Base-by-base conservation (phyloP, 2,329 filamentous ascomycete genomes). In the Penicillium sp. region DNA sequence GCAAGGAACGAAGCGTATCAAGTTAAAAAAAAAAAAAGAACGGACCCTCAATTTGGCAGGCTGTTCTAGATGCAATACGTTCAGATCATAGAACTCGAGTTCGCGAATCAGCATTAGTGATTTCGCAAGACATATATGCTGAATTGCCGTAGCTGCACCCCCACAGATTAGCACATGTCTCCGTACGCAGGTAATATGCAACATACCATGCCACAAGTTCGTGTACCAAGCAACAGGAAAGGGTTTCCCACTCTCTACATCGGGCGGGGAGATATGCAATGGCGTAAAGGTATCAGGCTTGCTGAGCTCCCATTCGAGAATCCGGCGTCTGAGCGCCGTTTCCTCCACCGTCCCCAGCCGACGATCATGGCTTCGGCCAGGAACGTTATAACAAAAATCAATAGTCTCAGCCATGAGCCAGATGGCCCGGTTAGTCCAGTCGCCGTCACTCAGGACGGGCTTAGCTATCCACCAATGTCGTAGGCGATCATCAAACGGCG, bases 181-280 rank as follows among this genome's bases (percentile, higher is more conserved):
- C 7, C 35, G 2, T 34, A 16, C 35, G n/a, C 13, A 35, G 14
- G 2, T 9, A 16, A 4, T 29, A n/a, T 16, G 1, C 11, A 36
- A 51, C 56, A 56, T 63, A 71, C 69, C 67, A 60, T 71, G 67
- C 53, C 63, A 66, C 29, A 68, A 50, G 51, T 60, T 70, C 9
- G 65, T 70, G 51, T 67, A 71, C 66, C 66, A 69, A 38, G 69
- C 59, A 18, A 70, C 61, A 34, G 69, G 69, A 38, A 71, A 72
- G 7, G 69, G 67, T 16, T 69, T 66, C 8, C 67, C 67, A 13
- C 44, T 53, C 14, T 55, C 55, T 29, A 57, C 53, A 51, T 70
- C 68, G 7, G 66, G 60, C 18, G 57, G 59, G 2, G 69, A 66
- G 45, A 67, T 58, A 58, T 72, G 67, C 46, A 72, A 57, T 0